Base-by-base conservation (phyloP, 1,284 basidiomycete species). In the Cryptococcus sp. region DNA sequence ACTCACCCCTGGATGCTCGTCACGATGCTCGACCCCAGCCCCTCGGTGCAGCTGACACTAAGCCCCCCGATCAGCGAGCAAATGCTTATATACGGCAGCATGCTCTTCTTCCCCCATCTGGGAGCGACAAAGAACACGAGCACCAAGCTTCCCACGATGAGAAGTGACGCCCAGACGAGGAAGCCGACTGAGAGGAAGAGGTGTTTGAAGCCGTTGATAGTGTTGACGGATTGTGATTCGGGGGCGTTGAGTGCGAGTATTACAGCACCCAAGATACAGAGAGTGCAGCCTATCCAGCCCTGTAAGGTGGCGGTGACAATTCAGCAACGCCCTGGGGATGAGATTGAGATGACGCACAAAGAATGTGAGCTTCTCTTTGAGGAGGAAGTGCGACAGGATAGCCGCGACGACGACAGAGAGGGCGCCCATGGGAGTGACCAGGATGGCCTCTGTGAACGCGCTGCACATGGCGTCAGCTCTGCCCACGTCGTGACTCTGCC, bases 51-150 rank as follows among this genome's bases (percentile, higher is more conserved):
- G 66, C 89, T 93, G 65, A 98, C 95, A 61, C 88, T 91, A 59
- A 98, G 87, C 1, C 96, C 95, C 28, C 95, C 95, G 69, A 98
- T 97, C 81, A 98, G 86, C 62, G 88, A 92, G 78, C 95, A 98
- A 39, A 97, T 89, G 45, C 83, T 80, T 66, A 96, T 93, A 77
- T 98, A 97, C 83, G 93, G 93, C 61, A 98, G 78, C 94, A 98
- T 97, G 70, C 85, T 88, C 78, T 87, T 87, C 78, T 88, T 93
- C 53, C 95, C 95, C 75, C 89, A 91, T 68, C 86, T 85, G 39
- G 59, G 73, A 0, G 68, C 76, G 23, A 63, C 71, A 37, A 60
- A 77, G 56, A 78, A 74, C 16, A 74, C 63, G 46, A 74, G 37
- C 15, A 74, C 59, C 23, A 65, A 57, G 11, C 66, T 64, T 21